Conservation (phyloP, 768 basidiomycete genomes). For the Hysterangium stoloniferum region DNA sequence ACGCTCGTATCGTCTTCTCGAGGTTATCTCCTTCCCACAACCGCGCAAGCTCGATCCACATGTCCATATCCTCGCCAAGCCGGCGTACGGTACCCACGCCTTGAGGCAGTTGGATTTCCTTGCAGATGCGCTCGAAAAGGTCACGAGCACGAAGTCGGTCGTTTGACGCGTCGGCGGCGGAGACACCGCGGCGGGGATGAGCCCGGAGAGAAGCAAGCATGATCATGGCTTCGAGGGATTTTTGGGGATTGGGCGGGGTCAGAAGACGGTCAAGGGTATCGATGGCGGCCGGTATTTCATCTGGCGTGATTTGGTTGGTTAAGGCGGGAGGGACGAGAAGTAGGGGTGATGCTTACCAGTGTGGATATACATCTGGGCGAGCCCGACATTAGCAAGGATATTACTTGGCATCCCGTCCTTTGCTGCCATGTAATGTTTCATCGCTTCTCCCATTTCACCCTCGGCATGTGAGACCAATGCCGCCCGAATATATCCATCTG, state of each 20-base stretch:
- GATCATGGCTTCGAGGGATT: slow-evolving; percentile 75
- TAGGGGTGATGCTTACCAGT: slow-evolving; percentile 68
- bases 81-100: slow-evolving; percentile 40
- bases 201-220: slow-evolving; percentile 86
- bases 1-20: slow-evolving; percentile 64
- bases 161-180: slow-evolving; percentile 59
- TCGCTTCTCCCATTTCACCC: slow-evolving; percentile 52
- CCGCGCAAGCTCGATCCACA: slow-evolving; percentile 86
- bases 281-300: slow-evolving; percentile 78
- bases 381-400: slow-evolving; percentile 71
- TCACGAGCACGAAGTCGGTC: slow-evolving; percentile 73
- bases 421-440: slow-evolving; percentile 60
- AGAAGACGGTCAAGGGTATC: slow-evolving; percentile 76
- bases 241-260: slow-evolving; percentile 54
- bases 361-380: slow-evolving; percentile 81
- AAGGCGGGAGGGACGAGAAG: not conserved
- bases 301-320: slow-evolving; percentile 29
- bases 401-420: slow-evolving; percentile 66
- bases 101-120: slow-evolving; percentile 60
- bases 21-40: slow-evolving; percentile 80
- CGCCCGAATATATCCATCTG: slow-evolving; percentile 80
- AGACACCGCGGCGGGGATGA: slow-evolving; percentile 71
- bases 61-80: slow-evolving; percentile 71
- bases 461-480: slow-evolving; percentile 75
- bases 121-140: slow-evolving; percentile 68